Percentiles rank a stretch among this genome's conserved stretches.
phyloP scores from a whole-genome alignment of 192 early-diverging fungal species.

The Funneliformis geosporum region DNA sequence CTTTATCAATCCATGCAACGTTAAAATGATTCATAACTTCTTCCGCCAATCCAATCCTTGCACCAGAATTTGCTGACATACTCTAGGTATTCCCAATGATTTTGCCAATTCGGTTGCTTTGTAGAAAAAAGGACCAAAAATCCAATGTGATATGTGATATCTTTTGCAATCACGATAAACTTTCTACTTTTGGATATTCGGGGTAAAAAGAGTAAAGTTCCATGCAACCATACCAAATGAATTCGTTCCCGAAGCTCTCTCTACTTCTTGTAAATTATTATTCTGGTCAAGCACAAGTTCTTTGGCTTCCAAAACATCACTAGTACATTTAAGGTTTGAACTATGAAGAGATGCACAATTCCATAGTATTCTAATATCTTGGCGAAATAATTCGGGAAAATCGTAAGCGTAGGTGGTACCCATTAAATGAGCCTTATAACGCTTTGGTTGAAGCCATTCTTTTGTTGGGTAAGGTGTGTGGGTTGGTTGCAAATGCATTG shows the following conservation, averaged over 20 bases:
- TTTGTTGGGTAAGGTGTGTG: conserved; percentile 87
- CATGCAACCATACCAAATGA: conserved; percentile 96
- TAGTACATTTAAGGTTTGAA: conserved; percentile 54
- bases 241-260: conserved; percentile 84
- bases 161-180: conserved; percentile 96
- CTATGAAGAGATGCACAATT: conserved; percentile 51
- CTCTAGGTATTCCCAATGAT: conserved; percentile 79
- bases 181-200: conserved; percentile 83
- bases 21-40: conserved; percentile 88
- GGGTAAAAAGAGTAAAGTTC: conserved; percentile 85
- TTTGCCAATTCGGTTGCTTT: conserved; percentile 91
- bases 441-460: conserved; percentile 93
- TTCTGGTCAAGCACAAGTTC: conserved; percentile 92
- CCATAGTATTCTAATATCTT: conserved; percentile 85
- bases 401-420: conserved; percentile 99
- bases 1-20: conserved; percentile 80
- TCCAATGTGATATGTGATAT: conserved; percentile 96
- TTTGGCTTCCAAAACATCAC: conserved; percentile 68
- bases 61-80: conserved; percentile 99
- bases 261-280: conserved; percentile 76
- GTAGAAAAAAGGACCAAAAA: conserved; percentile 96
- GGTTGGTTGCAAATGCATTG: conserved; percentile 81
- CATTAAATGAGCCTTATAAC: conserved; percentile 97
- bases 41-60: conserved; percentile 94
- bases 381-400: conserved; percentile 95